Conservation (phyloP, 352 stramenopile genomes). For the Globisporangium emineosum region DNA sequence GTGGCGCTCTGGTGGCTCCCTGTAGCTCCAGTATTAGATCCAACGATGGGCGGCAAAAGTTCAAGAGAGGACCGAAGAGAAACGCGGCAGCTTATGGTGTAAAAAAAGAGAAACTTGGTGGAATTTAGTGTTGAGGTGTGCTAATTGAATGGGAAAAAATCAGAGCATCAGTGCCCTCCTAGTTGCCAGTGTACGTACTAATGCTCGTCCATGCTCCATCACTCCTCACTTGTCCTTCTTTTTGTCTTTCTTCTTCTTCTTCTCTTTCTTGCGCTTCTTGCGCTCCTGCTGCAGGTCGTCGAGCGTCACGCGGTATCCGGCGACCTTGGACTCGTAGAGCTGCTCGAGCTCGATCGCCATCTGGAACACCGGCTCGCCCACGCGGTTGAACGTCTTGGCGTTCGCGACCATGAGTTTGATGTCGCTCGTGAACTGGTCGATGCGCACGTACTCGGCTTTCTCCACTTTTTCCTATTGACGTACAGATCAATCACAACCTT, state of each 20-base stretch:
- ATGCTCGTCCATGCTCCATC: not conserved
- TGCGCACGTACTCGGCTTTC: conserved; percentile 64
- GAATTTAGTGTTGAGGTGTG: not conserved
- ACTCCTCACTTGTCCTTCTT: conserved; percentile 77
- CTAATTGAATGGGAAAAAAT: not conserved
- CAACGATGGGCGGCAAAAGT: conserved; percentile 21
- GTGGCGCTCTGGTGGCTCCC: conserved; percentile 57
- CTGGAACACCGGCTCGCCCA: conserved; percentile 76
- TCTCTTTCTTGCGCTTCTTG: conserved; percentile 88
- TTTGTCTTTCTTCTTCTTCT: conserved; percentile 89
- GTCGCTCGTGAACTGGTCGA: conserved; percentile 75
- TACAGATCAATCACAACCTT: not conserved
- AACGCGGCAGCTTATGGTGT: conserved; percentile 38
- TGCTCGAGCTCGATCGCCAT: conserved; percentile 82
- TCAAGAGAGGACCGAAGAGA: conserved; percentile 22
- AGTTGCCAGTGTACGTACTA: not conserved
- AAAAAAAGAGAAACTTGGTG: not conserved
- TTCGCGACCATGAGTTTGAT: conserved; percentile 81
- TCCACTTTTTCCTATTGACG: conserved; percentile 57
- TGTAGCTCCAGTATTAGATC: conserved; percentile 36
- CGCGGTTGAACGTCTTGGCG: conserved; percentile 83
- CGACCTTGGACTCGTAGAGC: conserved; percentile 71
- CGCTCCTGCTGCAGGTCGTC: conserved; percentile 75
- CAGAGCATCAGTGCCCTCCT: not conserved
- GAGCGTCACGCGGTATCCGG: conserved; percentile 62